Evolutionary conservation across 225 moss, liverwort and hornwort species (phyloP), one percentile per base, ranked within the genome.

Genomic region (Polytrichum formosum): DNA sequence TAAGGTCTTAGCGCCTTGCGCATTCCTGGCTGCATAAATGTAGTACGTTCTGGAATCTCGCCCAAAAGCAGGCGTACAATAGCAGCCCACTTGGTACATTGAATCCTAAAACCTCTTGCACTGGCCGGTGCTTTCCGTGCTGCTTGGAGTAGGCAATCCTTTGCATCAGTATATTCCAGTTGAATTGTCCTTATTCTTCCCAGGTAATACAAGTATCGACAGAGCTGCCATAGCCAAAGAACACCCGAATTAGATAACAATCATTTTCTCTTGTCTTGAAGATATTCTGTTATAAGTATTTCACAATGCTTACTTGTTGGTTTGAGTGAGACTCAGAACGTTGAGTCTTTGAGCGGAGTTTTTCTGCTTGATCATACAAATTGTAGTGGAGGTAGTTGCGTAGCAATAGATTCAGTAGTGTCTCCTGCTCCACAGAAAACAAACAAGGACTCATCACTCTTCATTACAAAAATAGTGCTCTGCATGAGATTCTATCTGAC

Each of bases 11-110:
- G 89, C 22, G 96, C 85, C 82, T 93, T 89, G 75, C 91, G 90
- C 96, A 96, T 93, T 71, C 96, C 96, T 59, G 85, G 87, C 81
- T 96, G 96, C 96, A 96, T 96, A 73, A 96, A 96, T 54, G 96
- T 96, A 58, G 93, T 96, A 37, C 96, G 90, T 74, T 96, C 96
- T 63, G 96, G 96, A 72, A 96, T 96, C 90, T 96, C 96, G 66
- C 96, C 96, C 56, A 96, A 83, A 25, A 96, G 90, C 62, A 96
- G 87, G 67, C 96, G 91, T 16, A 96, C 96, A 75, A 96, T 91
- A 54, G 91, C 93, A 67, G 93, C 96, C 96, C 96, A 96, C 76
- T 96, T 93, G 26, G 93, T 96, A 82, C 96, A 96, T 68, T 93
- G 96, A 79, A 96, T 96, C 67, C 91, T 84, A 55, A 96, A 96